Conservation (phyloP, 257 asterid species). For the Petunia secreta region DNA sequence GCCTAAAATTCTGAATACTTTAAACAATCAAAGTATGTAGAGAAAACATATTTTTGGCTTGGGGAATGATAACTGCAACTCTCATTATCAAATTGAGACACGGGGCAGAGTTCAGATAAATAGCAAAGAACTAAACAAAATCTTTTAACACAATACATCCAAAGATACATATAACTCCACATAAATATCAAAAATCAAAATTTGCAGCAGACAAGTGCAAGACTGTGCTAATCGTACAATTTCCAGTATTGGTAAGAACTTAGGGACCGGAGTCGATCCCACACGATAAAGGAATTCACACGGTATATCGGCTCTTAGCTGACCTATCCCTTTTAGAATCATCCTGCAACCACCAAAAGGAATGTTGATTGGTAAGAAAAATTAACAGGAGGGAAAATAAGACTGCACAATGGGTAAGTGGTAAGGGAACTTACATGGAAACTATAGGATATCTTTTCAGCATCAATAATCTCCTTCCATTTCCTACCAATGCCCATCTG, state of each 20-base stretch:
- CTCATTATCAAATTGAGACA: background rate
- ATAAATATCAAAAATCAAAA: background rate
- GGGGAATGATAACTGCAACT: background rate
- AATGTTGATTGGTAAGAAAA: background rate
- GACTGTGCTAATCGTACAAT: slow-evolving; percentile 15
- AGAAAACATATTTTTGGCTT: background rate
- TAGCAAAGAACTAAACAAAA: background rate
- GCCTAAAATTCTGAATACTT: too few species aligned
- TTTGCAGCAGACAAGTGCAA: background rate
- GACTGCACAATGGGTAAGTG: background rate
- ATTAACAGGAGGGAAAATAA: background rate
- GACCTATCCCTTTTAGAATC: slow-evolving; percentile 74
- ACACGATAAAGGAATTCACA: slow-evolving; percentile 38
- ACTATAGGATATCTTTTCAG: slow-evolving; percentile 67
- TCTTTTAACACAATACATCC: slow-evolving; percentile 13
- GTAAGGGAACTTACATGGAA: slow-evolving; percentile 56
- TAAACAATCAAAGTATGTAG: too few species aligned
- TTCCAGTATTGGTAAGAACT: background rate
- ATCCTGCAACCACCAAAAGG: slow-evolving; percentile 55
- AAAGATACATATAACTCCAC: background rate
- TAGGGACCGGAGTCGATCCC: slow-evolving; percentile 1
- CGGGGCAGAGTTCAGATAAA: background rate
- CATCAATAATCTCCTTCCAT: slow-evolving; percentile 82
- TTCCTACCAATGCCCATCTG: slow-evolving; percentile 94
- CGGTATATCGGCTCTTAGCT: slow-evolving; percentile 56